Evolutionary conservation across 768 basidiomycete species (phyloP), one percentile per base, ranked within the genome.

Genomic region (Tephrocybe sp.): DNA sequence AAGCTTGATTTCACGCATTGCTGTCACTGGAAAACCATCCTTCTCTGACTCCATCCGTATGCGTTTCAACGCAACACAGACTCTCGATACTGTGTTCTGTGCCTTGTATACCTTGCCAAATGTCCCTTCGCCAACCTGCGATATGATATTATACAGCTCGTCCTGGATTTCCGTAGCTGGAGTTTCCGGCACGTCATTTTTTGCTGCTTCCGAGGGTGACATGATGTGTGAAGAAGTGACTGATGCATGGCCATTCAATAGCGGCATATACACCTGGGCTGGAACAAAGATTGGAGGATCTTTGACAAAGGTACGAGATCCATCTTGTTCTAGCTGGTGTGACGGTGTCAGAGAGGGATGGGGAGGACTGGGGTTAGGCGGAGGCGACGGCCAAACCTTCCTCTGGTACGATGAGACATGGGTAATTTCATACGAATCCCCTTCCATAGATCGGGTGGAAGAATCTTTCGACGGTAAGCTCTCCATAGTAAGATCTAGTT

Each of bases 51-150:
- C 97, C 95, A 99, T 97, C 38, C 95, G 81, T 62, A 99, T 98
- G 47, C 94, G 82, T 74, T 99, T 99, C 57, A 99, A 70, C 14
- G 97, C 97, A 34, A 98, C 94, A 54, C 86, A 73, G 11, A 77
- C 65, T 33, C 83, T 86, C n/a, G 83, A 87, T 42, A 85, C 74
- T 9, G 79, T 84, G 58, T 96, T 94, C 53, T 83, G 80, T 3
- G 96, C 96, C 68, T 99, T 99, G 73, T 97, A 80, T 1, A 99
- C 96, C 66, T 98, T 96, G 19, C 96, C 96, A 64, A 98, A 99
- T 2, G 97, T 99, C 2, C 97, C 97, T 68, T 98, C 96, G 10
- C 97, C 97, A 39, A 99, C 97, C 62, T 98, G 95, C 42, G 83
- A 87, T 20, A 98, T 76, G 53, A 94, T 90, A 45, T 83, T 80